A percentile compares a stretch with the other conserved stretches of the same genome.
phyloP scores from a whole-genome alignment of 2,329 filamentous ascomycete species.

The Lasiodiplodia hormozganensis region DNA sequence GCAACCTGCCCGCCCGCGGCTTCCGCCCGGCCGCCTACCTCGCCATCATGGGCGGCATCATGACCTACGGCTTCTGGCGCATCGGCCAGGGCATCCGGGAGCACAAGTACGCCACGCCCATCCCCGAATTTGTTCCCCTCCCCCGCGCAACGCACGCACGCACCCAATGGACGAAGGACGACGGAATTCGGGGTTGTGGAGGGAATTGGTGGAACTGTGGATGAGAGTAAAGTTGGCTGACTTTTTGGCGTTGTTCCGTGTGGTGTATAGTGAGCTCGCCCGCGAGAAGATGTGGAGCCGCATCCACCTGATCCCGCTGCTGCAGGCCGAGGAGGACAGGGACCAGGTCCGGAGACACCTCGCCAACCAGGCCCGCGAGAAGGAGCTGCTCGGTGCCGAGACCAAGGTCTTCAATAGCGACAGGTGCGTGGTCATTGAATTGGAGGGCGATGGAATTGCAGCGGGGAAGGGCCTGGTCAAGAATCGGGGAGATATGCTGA shows the following conservation, averaged over 20 bases:
- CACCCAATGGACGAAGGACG: background rate
- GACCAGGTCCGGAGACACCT: conserved; percentile 88
- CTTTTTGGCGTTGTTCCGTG: background rate
- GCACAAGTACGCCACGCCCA: conserved; percentile 73
- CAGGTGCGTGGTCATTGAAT: conserved; percentile 64
- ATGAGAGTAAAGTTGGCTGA: background rate
- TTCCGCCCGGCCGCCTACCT: conserved; percentile 86
- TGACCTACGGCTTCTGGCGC: conserved; percentile 91
- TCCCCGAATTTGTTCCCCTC: background rate
- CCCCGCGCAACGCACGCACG: background rate
- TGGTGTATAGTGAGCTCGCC: conserved; percentile 74
- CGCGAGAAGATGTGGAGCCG: conserved; percentile 99
- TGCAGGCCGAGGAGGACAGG: conserved; percentile 96
- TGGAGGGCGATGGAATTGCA: background rate
- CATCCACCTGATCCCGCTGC: conserved; percentile 89
- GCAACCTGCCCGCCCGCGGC: conserved; percentile 89
- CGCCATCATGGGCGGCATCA: conserved; percentile 75
- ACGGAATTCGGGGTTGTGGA: background rate
- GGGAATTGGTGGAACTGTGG: background rate
- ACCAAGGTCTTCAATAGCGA: conserved; percentile 87
- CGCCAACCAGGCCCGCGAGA: conserved; percentile 88
- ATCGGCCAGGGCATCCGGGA: conserved; percentile 83
- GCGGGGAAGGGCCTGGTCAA: no score
- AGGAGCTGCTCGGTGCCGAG: conserved; percentile 85
- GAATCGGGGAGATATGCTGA: background rate